Base-by-base conservation (phyloP, 2,329 filamentous ascomycete species). In the Leptographium wingfieldii region DNA sequence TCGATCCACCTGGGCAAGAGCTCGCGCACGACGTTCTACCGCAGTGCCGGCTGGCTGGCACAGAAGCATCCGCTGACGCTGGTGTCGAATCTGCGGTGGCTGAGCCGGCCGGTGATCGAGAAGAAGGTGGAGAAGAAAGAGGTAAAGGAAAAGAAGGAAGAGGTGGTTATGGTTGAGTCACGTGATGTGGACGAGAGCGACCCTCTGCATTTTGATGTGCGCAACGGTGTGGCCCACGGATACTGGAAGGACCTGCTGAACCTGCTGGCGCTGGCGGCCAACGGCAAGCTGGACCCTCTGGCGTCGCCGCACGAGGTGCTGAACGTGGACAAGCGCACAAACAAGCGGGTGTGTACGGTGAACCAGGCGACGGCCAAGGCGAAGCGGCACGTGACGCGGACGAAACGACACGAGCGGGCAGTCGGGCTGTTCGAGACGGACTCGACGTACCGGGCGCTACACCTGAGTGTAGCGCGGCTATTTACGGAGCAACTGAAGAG, bases 211-310 rank as follows among this genome's bases (percentile, higher is more conserved):
- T 73, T 73, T 60, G 75, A 81, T 48, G 73, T 79, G 19, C 68
- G 69, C 54, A 68, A 79, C 46, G 77, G 77, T 0, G 73, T 80
- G 2, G 72, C 82, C 5, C 82, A 84, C 57, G 80, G 82, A 0
- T 84, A 84, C 68, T 85, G 80, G 80, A 84, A 84, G 63, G 81
- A 84, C 65, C 69, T 84, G 3, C 69, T 83, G 2, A 84, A 84
- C 64, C 72, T 84, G 3, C 71, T 84, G 0, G 77, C 74, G 1
- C 71, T 85, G 2, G 75, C 76, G 0, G 77, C 73, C 29, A 76
- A 80, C 57, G 70, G 72, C 27, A 71, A 77, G 66, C 72, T 84
- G 14, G 68, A 72, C 16, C 71, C 71, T 6, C 66, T 74, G 14
- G 70, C 71, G 2, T 64, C 78, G 33, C 75, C 75, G 2, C 64